A percentile compares a stretch with the other conserved stretches of the same genome.
phyloP scores from a whole-genome alignment of 164 flowering plant species.

The Chimonanthus praecox region DNA sequence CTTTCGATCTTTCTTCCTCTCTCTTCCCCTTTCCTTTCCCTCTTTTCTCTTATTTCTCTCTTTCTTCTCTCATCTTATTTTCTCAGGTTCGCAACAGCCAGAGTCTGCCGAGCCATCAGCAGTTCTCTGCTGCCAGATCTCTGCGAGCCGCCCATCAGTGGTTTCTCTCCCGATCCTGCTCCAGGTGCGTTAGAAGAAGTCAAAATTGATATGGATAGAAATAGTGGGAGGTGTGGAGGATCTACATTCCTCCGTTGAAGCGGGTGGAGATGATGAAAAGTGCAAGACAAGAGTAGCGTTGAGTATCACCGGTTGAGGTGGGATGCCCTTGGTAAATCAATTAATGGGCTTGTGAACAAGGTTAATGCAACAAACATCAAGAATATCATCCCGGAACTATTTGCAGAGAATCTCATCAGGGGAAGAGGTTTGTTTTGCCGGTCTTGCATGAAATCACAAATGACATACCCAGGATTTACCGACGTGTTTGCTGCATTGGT shows the following conservation, averaged over 20 bases:
- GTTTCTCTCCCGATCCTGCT: too few species aligned
- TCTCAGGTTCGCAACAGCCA: too few species aligned
- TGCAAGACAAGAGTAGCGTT: slow-evolving; percentile 69
- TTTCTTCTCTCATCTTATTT: too few species aligned
- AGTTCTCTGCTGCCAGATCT: too few species aligned
- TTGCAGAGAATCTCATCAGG: slow-evolving; percentile 78
- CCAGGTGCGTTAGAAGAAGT: slow-evolving; percentile 9
- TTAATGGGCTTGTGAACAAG: slow-evolving; percentile 92
- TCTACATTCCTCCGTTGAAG: slow-evolving; percentile 88
- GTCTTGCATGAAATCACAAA: slow-evolving; percentile 93
- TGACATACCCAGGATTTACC: slow-evolving; percentile 93
- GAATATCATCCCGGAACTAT: slow-evolving; percentile 83
- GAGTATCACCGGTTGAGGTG: slow-evolving; percentile 90
- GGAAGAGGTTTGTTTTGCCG: slow-evolving; percentile 95
- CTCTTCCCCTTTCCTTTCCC: too few species aligned
- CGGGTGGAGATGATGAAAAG: slow-evolving; percentile 79
- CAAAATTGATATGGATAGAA: slow-evolving; percentile 14
- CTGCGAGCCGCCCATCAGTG: too few species aligned
- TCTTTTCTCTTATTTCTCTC: too few species aligned
- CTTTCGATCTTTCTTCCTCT: too few species aligned
- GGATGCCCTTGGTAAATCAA: slow-evolving; percentile 95
- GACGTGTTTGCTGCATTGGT: slow-evolving; percentile 93
- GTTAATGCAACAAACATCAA: slow-evolving; percentile 85
- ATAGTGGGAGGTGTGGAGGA: slow-evolving; percentile 81
- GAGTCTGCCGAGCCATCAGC: too few species aligned